Evolutionary conservation across 306 rosid genomes (phyloP).

Genomic region (Cicer judaicum): DNA sequence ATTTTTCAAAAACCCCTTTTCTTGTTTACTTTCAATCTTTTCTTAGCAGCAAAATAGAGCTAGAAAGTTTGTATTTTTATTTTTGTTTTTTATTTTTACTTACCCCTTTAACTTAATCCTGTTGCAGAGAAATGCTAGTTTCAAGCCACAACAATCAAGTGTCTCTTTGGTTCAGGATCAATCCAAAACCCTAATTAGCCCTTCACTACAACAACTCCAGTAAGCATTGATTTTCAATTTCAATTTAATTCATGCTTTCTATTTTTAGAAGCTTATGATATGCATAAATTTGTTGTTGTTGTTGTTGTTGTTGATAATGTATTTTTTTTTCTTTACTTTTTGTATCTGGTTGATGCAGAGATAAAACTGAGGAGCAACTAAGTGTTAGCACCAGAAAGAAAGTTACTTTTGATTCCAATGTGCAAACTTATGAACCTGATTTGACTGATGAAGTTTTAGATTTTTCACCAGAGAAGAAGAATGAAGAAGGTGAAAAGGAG

Average conservation of each 20-base stretch:
- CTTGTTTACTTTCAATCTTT: not conserved
- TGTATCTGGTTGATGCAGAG: slow-evolving; percentile 48
- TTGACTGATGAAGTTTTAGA: slow-evolving; percentile 46
- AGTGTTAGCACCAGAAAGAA: slow-evolving; percentile 63
- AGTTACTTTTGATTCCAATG: slow-evolving; percentile 81
- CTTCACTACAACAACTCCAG: slow-evolving; percentile 53
- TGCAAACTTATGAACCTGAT: slow-evolving; percentile 73
- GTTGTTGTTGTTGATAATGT: not conserved
- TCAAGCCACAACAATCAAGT: slow-evolving; percentile 50
- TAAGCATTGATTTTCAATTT: slow-evolving; percentile 47
- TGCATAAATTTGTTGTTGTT: not conserved
- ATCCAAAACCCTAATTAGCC: slow-evolving; percentile 41
- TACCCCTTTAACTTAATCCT: not conserved
- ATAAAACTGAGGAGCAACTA: slow-evolving; percentile 57
- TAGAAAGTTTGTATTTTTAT: not conserved
- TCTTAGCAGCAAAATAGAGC: slow-evolving; percentile 44
- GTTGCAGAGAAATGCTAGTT: slow-evolving; percentile 56
- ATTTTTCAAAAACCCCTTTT: not conserved
- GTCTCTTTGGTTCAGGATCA: slow-evolving; percentile 47
- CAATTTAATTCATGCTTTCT: slow-evolving; percentile 19
- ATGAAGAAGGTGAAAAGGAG: slow-evolving; percentile 46
- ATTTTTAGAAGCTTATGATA: not conserved
- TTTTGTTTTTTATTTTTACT: not conserved
- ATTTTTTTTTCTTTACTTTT: not conserved
- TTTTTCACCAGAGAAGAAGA: slow-evolving; percentile 34